Evolutionary conservation across 78 protist species (phyloP).

Genomic region (Isochrysis galbana): DNA sequence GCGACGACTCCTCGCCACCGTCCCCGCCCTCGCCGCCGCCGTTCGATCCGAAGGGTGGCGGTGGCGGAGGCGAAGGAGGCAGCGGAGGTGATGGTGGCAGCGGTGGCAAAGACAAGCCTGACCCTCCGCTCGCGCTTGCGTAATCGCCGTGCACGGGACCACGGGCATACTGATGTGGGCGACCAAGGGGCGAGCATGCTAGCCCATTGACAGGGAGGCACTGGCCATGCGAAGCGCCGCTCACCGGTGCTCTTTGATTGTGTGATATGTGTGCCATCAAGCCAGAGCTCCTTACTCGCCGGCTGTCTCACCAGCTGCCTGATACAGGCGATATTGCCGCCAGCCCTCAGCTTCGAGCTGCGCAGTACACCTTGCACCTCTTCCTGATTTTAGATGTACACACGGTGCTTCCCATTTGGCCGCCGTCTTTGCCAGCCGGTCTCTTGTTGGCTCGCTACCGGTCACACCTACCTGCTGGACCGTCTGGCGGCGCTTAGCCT

Average conservation of each 20-base stretch:
- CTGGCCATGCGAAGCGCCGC: background rate
- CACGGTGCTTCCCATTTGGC: background rate
- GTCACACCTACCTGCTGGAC: too few species aligned
- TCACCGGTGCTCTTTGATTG: background rate
- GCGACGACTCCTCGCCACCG: background rate
- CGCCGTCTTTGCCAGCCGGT: background rate
- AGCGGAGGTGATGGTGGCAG: background rate
- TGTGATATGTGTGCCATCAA: background rate
- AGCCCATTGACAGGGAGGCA: background rate
- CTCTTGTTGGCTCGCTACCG: too few species aligned
- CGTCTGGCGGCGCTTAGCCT: too few species aligned
- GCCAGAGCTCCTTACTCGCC: background rate
- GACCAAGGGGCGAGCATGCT: background rate
- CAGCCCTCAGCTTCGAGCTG: background rate
- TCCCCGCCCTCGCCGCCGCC: background rate
- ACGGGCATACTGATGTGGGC: background rate
- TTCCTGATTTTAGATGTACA: background rate
- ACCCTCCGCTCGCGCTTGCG: background rate
- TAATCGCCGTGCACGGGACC: background rate
- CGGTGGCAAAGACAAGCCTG: background rate
- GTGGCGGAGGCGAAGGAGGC: background rate
- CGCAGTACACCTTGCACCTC: background rate
- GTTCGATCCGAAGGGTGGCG: background rate
- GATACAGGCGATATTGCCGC: background rate
- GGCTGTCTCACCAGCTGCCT: background rate